Evolutionary conservation across 345 rosid species (phyloP).

Genomic region (Raphanus raphanistrum): DNA sequence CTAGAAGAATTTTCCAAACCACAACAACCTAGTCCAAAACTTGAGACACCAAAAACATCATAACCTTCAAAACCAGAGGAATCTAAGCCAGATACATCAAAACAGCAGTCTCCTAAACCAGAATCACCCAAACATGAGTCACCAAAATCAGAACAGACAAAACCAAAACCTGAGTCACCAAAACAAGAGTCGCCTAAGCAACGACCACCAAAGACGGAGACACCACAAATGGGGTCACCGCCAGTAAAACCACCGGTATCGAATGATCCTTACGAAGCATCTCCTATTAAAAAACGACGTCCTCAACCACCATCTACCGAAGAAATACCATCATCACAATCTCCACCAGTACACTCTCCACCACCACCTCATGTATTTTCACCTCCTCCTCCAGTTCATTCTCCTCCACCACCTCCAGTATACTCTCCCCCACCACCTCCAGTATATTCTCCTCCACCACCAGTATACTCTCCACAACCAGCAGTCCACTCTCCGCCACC

Average conservation of each 20-base stretch:
- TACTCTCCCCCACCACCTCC: slow-evolving; percentile 24
- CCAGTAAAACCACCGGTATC: slow-evolving; percentile 26
- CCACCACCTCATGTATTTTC: slow-evolving; percentile 13
- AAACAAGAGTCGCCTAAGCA: slow-evolving; percentile 23
- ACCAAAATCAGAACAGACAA: slow-evolving; percentile 1
- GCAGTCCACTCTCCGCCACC: slow-evolving; percentile 25
- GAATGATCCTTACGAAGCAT: slow-evolving; percentile 31
- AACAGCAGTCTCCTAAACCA: slow-evolving; percentile 14
- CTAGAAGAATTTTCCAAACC: slow-evolving; percentile 18
- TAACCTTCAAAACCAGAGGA: slow-evolving; percentile 24
- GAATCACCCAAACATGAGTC: slow-evolving; percentile 13
- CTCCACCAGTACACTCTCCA: too few relatives aligned
- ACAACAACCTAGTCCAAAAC: slow-evolving; percentile 22
- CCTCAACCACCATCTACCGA: slow-evolving; percentile 30
- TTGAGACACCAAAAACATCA: slow-evolving; percentile 29
- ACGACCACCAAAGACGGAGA: slow-evolving; percentile 18
- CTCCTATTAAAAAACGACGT: slow-evolving; percentile 31
- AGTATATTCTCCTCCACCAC: slow-evolving; percentile 15
- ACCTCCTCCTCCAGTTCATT: slow-evolving; percentile 22
- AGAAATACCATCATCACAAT: slow-evolving; percentile 27
- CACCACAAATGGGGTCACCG: slow-evolving; percentile 31
- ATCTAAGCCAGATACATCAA: slow-evolving; percentile 24
- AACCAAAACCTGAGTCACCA: slow-evolving; percentile 13
- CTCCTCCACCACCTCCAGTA: slow-evolving; percentile 27
- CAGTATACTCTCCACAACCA: slow-evolving; percentile 16